Evolutionary conservation across 495 filamentous ascomycete genomes (phyloP).

Genomic region (Talaromyces trachyspermus): DNA sequence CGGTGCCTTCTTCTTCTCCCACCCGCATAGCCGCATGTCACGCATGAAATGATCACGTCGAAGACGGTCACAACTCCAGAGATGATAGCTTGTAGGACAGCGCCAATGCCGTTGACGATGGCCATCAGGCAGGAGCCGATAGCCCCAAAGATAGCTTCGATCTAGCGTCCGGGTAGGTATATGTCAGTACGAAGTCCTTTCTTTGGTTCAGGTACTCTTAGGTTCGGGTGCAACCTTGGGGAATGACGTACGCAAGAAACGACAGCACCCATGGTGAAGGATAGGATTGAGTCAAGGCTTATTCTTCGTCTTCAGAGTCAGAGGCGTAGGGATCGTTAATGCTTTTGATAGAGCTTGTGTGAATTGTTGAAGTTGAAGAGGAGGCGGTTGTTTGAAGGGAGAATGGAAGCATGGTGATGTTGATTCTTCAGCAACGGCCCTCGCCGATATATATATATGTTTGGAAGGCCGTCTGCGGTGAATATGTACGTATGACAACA

Average conservation of each 20-base stretch:
- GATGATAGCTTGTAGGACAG: slow-evolving; percentile 71
- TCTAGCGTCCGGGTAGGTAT: slow-evolving; percentile 39
- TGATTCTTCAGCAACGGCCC: no score
- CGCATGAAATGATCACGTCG: slow-evolving; percentile 76
- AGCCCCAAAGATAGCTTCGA: slow-evolving; percentile 68
- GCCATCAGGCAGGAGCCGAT: slow-evolving; percentile 81
- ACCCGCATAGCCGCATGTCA: slow-evolving; percentile 68
- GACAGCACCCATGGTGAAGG: slow-evolving; percentile 81
- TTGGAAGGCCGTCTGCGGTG: no score
- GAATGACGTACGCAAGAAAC: slow-evolving; percentile 78
- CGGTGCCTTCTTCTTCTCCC: slow-evolving; percentile 18
- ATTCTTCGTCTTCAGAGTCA: slow-evolving; percentile 5
- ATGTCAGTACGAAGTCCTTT: background rate
- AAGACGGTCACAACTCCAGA: slow-evolving; percentile 71
- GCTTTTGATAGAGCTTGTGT: slow-evolving; percentile 7
- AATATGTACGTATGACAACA: background rate
- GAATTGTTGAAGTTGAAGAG: slow-evolving; percentile 17
- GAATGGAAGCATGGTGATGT: slow-evolving; percentile 27
- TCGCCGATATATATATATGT: no score
- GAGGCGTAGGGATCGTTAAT: slow-evolving; percentile 8
- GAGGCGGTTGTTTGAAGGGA: slow-evolving; percentile 25
- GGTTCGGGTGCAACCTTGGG: slow-evolving; percentile 4
- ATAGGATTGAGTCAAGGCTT: slow-evolving; percentile 7
- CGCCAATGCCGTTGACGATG: slow-evolving; percentile 73
- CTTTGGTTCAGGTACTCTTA: no score